Conservation (phyloP, 352 stramenopile genomes). For the Phytophthora citricola region DNA sequence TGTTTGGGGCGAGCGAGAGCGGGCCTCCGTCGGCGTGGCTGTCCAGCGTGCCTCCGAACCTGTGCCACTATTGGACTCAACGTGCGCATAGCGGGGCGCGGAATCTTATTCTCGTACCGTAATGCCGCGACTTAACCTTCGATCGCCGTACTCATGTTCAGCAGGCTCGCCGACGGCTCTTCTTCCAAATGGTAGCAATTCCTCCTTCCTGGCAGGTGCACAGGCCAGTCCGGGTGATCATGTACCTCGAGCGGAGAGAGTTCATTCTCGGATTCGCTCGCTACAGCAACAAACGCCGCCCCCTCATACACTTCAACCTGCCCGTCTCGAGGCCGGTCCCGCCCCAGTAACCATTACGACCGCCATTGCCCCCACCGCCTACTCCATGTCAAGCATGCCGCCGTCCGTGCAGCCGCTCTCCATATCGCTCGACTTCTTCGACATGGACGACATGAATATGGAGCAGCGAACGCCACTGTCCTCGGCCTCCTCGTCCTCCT, state of each 20-base stretch:
- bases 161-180: slow-evolving; percentile 25
- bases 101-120: slow-evolving; percentile 40
- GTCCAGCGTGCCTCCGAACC: slow-evolving; percentile 21
- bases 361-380: slow-evolving; percentile 29
- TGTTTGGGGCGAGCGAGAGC: slow-evolving; percentile 28
- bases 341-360: slow-evolving; percentile 35
- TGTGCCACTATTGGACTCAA: slow-evolving; percentile 31
- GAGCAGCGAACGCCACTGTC: slow-evolving; percentile 38
- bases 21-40: slow-evolving; percentile 10
- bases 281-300: slow-evolving; percentile 20
- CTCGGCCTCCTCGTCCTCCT: slow-evolving; percentile 25
- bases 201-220: slow-evolving; percentile 1
- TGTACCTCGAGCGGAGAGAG: slow-evolving; percentile 15
- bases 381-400: slow-evolving; percentile 32
- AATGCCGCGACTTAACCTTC: slow-evolving; percentile 32
- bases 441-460: slow-evolving; percentile 34
- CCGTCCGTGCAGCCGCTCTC: slow-evolving; percentile 34
- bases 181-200: slow-evolving; percentile 5
- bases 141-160: slow-evolving; percentile 29
- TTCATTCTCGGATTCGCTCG: slow-evolving; percentile 43
- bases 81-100: slow-evolving; percentile 15
- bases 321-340: slow-evolving; percentile 18
- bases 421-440: slow-evolving; percentile 49
- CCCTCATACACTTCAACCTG: slow-evolving; percentile 11
- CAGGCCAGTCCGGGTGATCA: not conserved